Evolutionary conservation across 2,329 filamentous ascomycete genomes (phyloP).

Genomic region (Endothia cerciana): DNA sequence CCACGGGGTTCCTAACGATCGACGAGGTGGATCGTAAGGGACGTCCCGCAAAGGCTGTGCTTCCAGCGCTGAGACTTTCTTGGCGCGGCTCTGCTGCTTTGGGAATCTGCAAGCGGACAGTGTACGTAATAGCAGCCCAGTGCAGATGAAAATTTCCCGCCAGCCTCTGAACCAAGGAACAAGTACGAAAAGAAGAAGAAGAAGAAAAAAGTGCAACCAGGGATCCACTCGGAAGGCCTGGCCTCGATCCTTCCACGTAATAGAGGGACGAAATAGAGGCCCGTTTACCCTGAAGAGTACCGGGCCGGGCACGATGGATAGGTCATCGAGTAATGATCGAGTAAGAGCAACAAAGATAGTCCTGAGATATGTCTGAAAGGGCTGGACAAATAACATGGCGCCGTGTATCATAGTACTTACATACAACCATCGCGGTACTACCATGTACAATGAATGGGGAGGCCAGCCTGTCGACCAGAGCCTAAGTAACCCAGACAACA

Average conservation of each 20-base stretch:
- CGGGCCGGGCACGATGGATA: slow-evolving; percentile 2
- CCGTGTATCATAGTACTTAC: not conserved
- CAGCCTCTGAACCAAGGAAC: not conserved
- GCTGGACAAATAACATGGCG: too few species aligned
- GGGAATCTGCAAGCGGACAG: slow-evolving; percentile 26
- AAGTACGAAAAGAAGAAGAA: not conserved
- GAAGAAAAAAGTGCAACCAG: not conserved
- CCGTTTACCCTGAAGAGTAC: too few species aligned
- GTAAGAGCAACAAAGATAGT: not conserved
- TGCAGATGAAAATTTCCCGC: slow-evolving; percentile 13
- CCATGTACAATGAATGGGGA: too few species aligned
- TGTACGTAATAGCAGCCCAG: slow-evolving; percentile 25
- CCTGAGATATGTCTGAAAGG: not conserved
- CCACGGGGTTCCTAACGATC: slow-evolving; percentile 21
- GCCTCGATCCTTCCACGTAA: not conserved
- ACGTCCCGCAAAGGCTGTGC: slow-evolving; percentile 20
- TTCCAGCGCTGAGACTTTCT: slow-evolving; percentile 8
- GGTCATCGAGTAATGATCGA: slow-evolving; percentile 25
- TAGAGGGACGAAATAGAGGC: too few species aligned
- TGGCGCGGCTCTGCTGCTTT: slow-evolving; percentile 15
- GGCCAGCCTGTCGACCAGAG: too few species aligned
- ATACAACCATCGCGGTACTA: too few species aligned
- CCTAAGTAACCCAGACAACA: too few species aligned
- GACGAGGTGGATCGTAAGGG: slow-evolving; percentile 23
- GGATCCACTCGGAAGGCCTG: slow-evolving; percentile 17